Percentiles rank a stretch among this genome's conserved stretches.
phyloP scores from a whole-genome alignment of 179 eudicot genomes.

The Amaranthus tricolor region DNA sequence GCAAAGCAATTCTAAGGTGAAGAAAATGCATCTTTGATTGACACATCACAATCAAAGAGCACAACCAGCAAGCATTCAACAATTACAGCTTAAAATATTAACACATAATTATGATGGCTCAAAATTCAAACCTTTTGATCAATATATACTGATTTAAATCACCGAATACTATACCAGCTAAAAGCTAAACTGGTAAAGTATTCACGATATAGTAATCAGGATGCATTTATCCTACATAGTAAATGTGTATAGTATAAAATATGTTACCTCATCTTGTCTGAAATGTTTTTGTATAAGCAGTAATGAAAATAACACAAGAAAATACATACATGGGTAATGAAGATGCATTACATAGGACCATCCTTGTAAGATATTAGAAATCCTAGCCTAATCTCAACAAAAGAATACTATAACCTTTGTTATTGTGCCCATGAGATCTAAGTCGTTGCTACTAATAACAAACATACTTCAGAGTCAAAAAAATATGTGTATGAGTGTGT shows the following conservation, averaged over 20 bases:
- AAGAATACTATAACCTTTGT: background rate
- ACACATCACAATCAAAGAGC: background rate
- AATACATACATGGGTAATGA: background rate
- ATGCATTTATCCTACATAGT: background rate
- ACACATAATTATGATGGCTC: background rate
- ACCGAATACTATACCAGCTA: constrained; percentile 1
- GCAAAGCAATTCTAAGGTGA: background rate
- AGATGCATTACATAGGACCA: background rate
- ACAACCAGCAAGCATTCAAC: background rate
- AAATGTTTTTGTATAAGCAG: background rate
- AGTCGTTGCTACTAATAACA: background rate
- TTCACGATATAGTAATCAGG: background rate
- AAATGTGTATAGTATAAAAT: background rate
- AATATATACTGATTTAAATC: background rate
- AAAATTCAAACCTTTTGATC: constrained; percentile 1
- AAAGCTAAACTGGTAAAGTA: constrained; percentile 1
- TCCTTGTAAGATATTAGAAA: background rate
- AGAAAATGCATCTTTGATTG: background rate
- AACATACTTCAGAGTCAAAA: background rate
- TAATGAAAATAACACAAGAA: background rate
- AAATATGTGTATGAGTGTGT: background rate
- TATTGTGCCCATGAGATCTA: background rate
- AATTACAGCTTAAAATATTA: background rate
- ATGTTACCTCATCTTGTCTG: background rate
- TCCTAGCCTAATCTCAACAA: constrained; percentile 2